Evolutionary conservation across 225 moss, liverwort and hornwort species (phyloP).

Genomic region (Physcomitrellopsis africana): DNA sequence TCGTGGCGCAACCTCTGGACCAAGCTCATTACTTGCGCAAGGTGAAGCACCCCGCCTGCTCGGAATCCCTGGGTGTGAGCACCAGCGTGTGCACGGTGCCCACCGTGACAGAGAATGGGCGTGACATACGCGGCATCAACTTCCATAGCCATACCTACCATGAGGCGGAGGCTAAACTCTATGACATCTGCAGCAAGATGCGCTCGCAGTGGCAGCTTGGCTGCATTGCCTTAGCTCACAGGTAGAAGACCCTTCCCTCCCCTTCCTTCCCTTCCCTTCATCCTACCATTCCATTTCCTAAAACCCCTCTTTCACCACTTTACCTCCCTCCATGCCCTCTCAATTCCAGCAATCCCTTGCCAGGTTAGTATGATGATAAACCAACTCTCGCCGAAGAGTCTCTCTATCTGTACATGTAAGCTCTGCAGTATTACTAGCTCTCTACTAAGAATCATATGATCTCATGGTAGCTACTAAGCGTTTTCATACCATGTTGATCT

Average conservation of each 20-base stretch:
- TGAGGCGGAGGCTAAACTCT: slow-evolving; percentile 67
- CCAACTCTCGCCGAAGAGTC: not conserved
- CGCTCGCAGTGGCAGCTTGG: slow-evolving; percentile 80
- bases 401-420: slow-evolving; percentile 31
- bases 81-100: slow-evolving; percentile 72
- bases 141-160: slow-evolving; percentile 53
- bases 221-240: slow-evolving; percentile 80
- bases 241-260: slow-evolving; percentile 48
- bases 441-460: not conserved
- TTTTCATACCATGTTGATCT: not conserved
- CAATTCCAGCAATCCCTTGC: slow-evolving; percentile 23
- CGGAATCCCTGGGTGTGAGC: slow-evolving; percentile 47
- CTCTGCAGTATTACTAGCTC: no score
- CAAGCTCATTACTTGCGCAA: slow-evolving; percentile 59
- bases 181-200: slow-evolving; percentile 82
- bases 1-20: slow-evolving; percentile 75
- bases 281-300: no score
- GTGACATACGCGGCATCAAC: slow-evolving; percentile 66
- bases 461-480: not conserved
- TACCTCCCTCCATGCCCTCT: no score
- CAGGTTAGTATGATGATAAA: slow-evolving; percentile 9
- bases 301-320: no score
- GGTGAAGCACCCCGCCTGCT: slow-evolving; percentile 50
- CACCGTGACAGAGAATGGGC: slow-evolving; percentile 48
- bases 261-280: no score